Conservation (phyloP, 192 early-diverging fungal species). For the Dissophora ornata region DNA sequence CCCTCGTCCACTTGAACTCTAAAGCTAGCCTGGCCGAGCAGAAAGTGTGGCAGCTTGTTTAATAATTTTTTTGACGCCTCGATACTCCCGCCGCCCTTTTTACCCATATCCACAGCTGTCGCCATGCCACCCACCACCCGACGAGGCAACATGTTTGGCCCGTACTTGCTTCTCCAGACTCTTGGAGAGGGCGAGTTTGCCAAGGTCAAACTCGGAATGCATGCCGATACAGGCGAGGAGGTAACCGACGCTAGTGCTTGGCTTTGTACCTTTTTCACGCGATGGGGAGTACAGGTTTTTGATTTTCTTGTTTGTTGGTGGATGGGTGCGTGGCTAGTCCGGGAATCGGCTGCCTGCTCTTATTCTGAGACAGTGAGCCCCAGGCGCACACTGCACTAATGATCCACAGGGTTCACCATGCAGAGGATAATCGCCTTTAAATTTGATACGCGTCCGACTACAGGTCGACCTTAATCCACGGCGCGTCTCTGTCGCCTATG, state of each 20-base stretch:
- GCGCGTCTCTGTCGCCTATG: not conserved
- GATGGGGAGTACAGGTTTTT: no score
- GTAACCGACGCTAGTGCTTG: conserved; percentile 28
- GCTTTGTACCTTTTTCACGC: not conserved
- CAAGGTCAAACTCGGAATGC: conserved; percentile 95
- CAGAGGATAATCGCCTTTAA: no score
- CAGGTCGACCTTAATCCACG: not conserved
- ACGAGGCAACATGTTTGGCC: conserved; percentile 80
- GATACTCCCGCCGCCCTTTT: not conserved
- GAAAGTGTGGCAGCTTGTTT: not conserved
- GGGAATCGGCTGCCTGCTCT: no score
- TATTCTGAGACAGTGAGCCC: no score
- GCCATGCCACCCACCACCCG: conserved; percentile 50
- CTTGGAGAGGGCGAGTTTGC: conserved; percentile 98
- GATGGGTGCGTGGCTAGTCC: no score
- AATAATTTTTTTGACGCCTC: no score
- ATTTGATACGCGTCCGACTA: not conserved
- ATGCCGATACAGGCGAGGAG: conserved; percentile 79
- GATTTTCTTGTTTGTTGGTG: no score
- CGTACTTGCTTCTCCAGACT: conserved; percentile 95
- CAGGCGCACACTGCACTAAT: no score
- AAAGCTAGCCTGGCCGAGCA: conserved; percentile 11
- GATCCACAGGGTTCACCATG: no score
- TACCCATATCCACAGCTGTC: conserved; percentile 6
- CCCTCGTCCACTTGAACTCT: not conserved